phyloP scores from a whole-genome alignment of 345 rosid genomes.

The Clausena lansium region DNA sequence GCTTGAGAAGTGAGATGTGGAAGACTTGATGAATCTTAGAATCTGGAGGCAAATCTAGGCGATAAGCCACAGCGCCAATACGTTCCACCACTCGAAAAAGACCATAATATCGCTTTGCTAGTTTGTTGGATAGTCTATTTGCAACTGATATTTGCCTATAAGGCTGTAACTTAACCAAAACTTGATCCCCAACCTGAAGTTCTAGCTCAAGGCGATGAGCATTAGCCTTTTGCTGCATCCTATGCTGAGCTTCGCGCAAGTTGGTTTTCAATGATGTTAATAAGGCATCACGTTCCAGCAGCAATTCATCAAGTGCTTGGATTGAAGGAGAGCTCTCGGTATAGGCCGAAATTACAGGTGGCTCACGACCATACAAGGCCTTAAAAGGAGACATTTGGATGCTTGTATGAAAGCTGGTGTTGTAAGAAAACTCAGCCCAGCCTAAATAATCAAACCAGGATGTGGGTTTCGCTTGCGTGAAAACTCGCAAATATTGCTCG shows the following conservation, averaged over 20 bases:
- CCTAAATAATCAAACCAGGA: background rate
- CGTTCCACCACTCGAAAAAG: background rate
- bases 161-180: background rate
- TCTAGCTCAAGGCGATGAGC: background rate
- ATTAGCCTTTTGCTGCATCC: background rate
- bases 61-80: background rate
- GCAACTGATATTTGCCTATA: background rate
- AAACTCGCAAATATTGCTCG: background rate
- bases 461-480: background rate
- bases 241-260: background rate
- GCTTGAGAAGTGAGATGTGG: background rate
- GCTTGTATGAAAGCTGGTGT: background rate
- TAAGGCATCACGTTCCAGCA: background rate
- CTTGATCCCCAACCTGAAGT: background rate
- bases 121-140: background rate
- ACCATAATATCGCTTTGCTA: background rate
- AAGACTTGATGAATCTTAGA: background rate
- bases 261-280: background rate
- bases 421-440: background rate
- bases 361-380: background rate
- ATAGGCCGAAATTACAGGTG: background rate
- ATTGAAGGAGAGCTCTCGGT: background rate
- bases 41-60: background rate
- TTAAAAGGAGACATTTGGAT: background rate
- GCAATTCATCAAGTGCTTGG: background rate